These are phyloP conservation scores for Cystobasidium onofrii DNA, from an alignment of 768 basidiomycete species.

Conservation along the genomic window DNA sequence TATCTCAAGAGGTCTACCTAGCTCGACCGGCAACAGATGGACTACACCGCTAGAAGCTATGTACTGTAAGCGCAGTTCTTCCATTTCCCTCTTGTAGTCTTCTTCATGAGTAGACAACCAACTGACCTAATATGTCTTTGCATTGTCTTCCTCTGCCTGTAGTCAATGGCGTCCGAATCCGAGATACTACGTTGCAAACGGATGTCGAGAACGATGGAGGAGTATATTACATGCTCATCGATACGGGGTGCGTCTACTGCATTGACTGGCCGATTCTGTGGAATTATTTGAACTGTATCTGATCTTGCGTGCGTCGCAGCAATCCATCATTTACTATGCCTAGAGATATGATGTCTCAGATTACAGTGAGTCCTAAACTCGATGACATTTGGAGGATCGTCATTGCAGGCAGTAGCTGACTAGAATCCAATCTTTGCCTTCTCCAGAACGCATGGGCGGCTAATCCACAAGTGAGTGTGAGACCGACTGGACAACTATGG, in stretches of 20 bases:
- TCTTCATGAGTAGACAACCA: no score
- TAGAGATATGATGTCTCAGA: neutral
- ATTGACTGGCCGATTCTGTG: no score
- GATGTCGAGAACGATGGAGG: neutral
- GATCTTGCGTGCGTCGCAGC: neutral
- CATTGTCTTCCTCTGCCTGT: neutral
- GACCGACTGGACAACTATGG: no score
- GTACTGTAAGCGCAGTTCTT: neutral
- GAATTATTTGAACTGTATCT: no score
- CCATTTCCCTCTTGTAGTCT: no score
- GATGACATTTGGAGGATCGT: neutral
- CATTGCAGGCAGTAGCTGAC: neutral
- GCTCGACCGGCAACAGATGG: slow-evolving; percentile 23
- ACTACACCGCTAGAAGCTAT: slow-evolving; percentile 23
- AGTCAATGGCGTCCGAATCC: slow-evolving; percentile 11
- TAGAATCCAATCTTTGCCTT: neutral
- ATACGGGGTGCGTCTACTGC: neutral
- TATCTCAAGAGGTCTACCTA: neutral
- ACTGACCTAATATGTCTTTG: no score
- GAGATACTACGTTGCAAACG: neutral
- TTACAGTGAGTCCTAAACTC: neutral
- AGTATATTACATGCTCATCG: neutral
- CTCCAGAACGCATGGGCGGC: slow-evolving; percentile 11
- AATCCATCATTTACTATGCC: slow-evolving; percentile 8
- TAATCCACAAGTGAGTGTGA: neutral